Base-by-base conservation (phyloP, 768 basidiomycete species). In the Boletus sp. region DNA sequence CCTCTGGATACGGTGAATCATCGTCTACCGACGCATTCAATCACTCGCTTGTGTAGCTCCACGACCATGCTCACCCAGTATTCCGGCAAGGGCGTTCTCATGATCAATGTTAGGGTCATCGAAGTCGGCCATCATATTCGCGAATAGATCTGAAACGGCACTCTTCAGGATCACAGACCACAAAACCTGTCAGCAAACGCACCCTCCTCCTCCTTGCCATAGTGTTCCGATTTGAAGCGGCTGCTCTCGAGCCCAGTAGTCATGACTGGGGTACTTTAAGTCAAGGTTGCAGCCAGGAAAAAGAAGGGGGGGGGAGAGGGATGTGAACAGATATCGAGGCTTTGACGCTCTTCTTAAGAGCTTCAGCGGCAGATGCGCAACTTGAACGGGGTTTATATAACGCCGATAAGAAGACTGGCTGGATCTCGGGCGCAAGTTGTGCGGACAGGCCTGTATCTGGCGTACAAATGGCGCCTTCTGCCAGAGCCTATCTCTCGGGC, bases 1-100 rank as follows among this genome's bases (percentile, higher is more conserved):
- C 88, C 67, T 93, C 90, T 7, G 87, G 88, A 65, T 93, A 93
- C 5, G 90, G 90, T 3, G 88, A 90, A 66, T 92, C 90, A 59
- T 91, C 87, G 64, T 80, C 79, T 75, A 50, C 7, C 29, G 17
- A 40, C 5, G 14, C 13, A 37, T 9, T 54, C 17, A 62, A 70
- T 75, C 3, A 8, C 3, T 29, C 32, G 19, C 42, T 15, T 13
- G 27, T 34, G 13, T 29, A 3, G 4, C 17, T n/a, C 17, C 5
- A 23, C 10, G n/a, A 30, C 3, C 4, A 39, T 11, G 6, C 48
- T 47, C 11, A 70, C 69, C 69, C 8, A 61, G 47, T 1, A 50
- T 21, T 0, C 65, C 70, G 3, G 21, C n/a, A 4, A 65, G 0
- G 0, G 48, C 57, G 1, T 54, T 45, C 2, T 65, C 60, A 7